phyloP scores from a whole-genome alignment of 176 grass and related monocot genomes.

The Musa schizocarpa region DNA sequence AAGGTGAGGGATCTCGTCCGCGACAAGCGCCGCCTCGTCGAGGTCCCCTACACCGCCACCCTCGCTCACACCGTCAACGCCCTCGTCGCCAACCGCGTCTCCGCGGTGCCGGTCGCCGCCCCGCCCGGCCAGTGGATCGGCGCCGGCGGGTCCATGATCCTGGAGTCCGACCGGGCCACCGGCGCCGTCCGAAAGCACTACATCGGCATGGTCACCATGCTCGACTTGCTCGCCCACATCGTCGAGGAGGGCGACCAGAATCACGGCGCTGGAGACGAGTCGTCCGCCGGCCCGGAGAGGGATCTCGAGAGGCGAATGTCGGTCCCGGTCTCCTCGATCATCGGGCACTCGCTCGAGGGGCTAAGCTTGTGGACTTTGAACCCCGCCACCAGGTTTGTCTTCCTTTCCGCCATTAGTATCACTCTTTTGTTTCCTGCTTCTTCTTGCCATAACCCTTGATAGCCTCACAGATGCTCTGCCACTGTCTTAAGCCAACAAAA shows the following conservation, averaged over 20 bases:
- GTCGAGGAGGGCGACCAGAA: constrained; percentile 27
- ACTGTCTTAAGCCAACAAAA: no score
- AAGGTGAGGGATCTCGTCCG: constrained; percentile 44
- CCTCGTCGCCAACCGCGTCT: constrained; percentile 44
- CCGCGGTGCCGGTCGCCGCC: constrained; percentile 54
- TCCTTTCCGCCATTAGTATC: no score
- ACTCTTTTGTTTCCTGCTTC: no score
- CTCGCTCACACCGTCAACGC: constrained; percentile 64
- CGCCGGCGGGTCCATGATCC: constrained; percentile 77
- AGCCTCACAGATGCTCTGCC: no score
- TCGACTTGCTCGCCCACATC: constrained; percentile 71
- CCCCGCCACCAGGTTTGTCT: constrained; percentile 48
- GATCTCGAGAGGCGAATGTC: constrained; percentile 46
- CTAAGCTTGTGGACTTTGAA: constrained; percentile 83
- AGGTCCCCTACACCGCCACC: constrained; percentile 76
- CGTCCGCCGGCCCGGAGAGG: neutral
- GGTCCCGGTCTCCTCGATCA: constrained; percentile 63
- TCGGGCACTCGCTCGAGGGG: constrained; percentile 68
- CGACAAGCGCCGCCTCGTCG: constrained; percentile 62
- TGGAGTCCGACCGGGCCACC: constrained; percentile 71
- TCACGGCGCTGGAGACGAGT: neutral
- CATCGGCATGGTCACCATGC: constrained; percentile 89
- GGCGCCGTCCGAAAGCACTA: constrained; percentile 88
- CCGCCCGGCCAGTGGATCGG: constrained; percentile 81
- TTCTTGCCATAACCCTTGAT: no score